Conservation (phyloP, 805 yeast genomes). For the Ogataea wickerhamii region DNA sequence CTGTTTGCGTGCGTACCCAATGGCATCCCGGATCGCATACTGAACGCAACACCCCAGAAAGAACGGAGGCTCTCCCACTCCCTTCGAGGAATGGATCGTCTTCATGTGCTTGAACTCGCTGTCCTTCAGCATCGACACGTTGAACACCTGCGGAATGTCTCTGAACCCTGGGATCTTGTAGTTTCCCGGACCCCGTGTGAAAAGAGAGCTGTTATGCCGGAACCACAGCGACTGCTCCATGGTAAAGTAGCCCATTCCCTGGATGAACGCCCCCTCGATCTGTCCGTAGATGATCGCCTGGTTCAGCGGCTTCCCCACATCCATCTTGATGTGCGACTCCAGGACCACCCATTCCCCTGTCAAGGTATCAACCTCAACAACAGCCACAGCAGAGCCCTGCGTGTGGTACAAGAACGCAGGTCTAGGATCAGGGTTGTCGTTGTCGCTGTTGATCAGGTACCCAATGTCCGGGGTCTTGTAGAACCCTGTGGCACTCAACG, state of each 20-base stretch:
- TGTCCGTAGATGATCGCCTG: conserved; percentile 50
- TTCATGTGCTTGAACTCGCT: conserved; percentile 41
- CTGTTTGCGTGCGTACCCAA: conserved; percentile 33
- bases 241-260: conserved; percentile 48
- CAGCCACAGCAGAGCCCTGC: conserved; percentile 41
- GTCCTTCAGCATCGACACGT: conserved; percentile 39
- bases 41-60: conserved; percentile 41
- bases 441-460: conserved; percentile 25
- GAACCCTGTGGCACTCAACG: conserved; percentile 46
- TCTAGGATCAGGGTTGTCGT: conserved; percentile 38
- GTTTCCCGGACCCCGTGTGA: conserved; percentile 47
- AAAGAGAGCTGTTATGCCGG: conserved; percentile 36
- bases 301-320: conserved; percentile 45
- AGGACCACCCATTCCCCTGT: conserved; percentile 47
- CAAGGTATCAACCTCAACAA: conserved; percentile 44
- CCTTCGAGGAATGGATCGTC: conserved; percentile 43
- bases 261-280: conserved; percentile 48
- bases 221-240: conserved; percentile 48
- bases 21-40: conserved; percentile 44
- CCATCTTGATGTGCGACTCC: conserved; percentile 44
- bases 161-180: conserved; percentile 50
- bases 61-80: conserved; percentile 51
- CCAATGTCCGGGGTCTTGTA: conserved; percentile 50
- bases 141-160: conserved; percentile 44
- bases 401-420: conserved; percentile 47